Conservation (phyloP, 208 protist species). For the Acanthamoeba culbertsoni region DNA sequence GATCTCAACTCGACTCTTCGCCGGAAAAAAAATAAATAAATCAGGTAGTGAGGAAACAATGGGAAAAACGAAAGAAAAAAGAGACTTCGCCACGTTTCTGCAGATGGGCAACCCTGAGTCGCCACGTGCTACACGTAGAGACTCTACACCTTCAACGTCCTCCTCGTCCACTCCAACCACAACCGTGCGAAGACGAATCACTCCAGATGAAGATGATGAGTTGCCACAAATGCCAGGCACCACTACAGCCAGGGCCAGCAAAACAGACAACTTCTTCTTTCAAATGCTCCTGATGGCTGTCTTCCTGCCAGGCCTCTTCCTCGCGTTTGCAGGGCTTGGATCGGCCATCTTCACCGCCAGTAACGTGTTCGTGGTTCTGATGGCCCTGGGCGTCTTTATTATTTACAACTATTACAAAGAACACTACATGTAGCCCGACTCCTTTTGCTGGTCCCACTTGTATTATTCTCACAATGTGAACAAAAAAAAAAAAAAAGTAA, state of each 20-base stretch:
- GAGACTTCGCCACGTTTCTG: background rate
- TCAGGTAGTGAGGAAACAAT: background rate
- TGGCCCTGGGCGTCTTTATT: background rate
- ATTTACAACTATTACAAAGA: background rate
- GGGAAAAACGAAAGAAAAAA: background rate
- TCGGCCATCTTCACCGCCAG: background rate
- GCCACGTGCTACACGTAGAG: background rate
- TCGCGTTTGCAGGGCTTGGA: background rate
- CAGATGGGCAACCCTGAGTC: background rate
- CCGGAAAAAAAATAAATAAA: background rate
- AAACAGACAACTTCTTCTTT: constrained; percentile 13
- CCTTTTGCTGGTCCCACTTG: background rate
- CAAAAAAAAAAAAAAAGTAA: background rate
- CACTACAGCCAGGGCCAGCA: background rate
- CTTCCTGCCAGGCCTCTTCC: background rate
- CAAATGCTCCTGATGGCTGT: background rate
- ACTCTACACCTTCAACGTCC: background rate
- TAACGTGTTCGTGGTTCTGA: background rate
- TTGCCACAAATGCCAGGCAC: background rate
- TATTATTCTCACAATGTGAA: background rate
- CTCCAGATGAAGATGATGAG: background rate
- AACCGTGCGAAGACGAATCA: background rate
- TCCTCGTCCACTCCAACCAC: background rate
- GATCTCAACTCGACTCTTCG: too few relatives aligned
- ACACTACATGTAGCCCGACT: background rate